phyloP scores from a whole-genome alignment of 2,329 filamentous ascomycete species.

The Celoporthe dispersa region DNA sequence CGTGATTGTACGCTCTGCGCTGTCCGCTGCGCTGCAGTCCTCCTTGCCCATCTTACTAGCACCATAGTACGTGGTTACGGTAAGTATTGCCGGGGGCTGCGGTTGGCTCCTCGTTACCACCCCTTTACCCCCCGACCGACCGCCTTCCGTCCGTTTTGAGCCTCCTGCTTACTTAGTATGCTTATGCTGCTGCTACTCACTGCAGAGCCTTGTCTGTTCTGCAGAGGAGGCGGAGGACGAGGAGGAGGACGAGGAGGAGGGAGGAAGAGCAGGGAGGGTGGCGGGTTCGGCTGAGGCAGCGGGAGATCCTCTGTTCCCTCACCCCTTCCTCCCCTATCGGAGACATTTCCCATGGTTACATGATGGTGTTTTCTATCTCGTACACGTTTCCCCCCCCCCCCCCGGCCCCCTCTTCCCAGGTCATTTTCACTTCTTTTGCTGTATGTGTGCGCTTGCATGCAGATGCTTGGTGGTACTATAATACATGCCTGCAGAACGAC shows the following conservation, averaged over 20 bases:
- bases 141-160: background rate
- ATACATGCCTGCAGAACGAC: background rate
- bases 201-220: background rate
- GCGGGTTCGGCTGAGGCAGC: slow-evolving; percentile 11
- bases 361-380: background rate
- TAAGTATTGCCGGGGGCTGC: background rate
- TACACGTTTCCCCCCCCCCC: background rate
- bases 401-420: no score
- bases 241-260: background rate
- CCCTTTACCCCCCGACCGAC: background rate
- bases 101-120: background rate
- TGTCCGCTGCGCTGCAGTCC: background rate
- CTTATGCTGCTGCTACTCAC: background rate
- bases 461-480: no score
- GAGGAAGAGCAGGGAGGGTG: background rate
- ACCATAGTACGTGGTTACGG: background rate
- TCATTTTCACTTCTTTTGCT: no score
- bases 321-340: background rate
- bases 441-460: background rate
- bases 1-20: background rate
- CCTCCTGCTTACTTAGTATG: background rate
- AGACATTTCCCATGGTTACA: background rate
- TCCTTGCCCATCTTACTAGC: background rate
- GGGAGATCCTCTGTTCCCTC: background rate
- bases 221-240: background rate